Evolutionary conservation across 2,329 filamentous ascomycete species (phyloP).

Genomic region (Alternaria postmessia): DNA sequence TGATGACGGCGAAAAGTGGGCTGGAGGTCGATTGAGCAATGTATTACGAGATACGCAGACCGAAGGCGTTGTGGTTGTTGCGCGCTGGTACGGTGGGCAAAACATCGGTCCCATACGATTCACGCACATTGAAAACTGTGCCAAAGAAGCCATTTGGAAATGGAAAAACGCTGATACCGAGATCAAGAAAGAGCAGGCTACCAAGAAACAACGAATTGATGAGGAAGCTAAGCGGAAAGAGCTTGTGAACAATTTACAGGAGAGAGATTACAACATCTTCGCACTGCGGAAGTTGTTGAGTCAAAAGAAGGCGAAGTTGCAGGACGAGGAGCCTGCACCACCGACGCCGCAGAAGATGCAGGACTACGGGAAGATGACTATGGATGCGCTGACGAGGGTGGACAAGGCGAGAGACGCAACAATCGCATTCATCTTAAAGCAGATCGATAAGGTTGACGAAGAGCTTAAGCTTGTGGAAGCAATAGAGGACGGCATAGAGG

Average conservation of each 20-base stretch:
- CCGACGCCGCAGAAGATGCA: slow-evolving; percentile 42
- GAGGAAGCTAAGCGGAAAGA: slow-evolving; percentile 47
- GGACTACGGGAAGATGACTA: slow-evolving; percentile 54
- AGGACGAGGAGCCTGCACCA: slow-evolving; percentile 31
- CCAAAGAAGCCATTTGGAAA: slow-evolving; percentile 57
- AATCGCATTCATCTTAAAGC: slow-evolving; percentile 60
- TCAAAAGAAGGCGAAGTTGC: slow-evolving; percentile 51
- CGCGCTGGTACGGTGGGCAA: slow-evolving; percentile 63
- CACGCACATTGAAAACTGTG: slow-evolving; percentile 60
- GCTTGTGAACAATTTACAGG: slow-evolving; percentile 47
- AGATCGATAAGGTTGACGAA: slow-evolving; percentile 61
- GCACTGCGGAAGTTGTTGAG: slow-evolving; percentile 57
- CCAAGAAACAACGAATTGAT: slow-evolving; percentile 49
- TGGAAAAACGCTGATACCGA: slow-evolving; percentile 49
- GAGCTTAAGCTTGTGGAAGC: slow-evolving; percentile 40
- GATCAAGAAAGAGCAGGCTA: slow-evolving; percentile 44
- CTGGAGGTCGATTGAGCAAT: slow-evolving; percentile 57
- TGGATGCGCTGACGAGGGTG: slow-evolving; percentile 52
- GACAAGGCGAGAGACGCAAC: slow-evolving; percentile 63
- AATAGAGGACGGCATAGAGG: slow-evolving; percentile 33
- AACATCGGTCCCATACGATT: slow-evolving; percentile 63
- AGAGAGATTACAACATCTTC: slow-evolving; percentile 59
- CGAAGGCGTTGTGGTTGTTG: slow-evolving; percentile 60
- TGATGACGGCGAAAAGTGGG: slow-evolving; percentile 64
- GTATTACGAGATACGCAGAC: slow-evolving; percentile 57